A percentile compares a stretch with the other conserved stretches of the same genome.
Conservation (phyloP, 371 early-diverging fungal species). For the Dinochytrium kinnereticum region DNA sequence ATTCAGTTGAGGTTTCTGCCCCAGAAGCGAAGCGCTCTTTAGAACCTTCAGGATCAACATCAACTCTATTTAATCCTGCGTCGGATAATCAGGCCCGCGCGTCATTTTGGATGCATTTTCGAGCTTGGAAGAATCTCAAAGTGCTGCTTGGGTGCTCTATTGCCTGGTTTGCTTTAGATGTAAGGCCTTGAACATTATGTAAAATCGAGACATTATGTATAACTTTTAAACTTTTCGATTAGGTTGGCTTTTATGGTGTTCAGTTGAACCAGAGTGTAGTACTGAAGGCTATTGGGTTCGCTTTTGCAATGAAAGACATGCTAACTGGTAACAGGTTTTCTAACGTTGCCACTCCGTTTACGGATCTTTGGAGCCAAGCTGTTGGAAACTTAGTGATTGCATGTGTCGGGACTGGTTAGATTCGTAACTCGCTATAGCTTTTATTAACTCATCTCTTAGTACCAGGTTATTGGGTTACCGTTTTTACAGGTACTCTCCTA, state of each 20-base stretch:
- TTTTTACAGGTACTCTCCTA: conserved; percentile 45
- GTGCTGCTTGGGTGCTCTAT: conserved; percentile 75
- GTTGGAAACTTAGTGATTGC: conserved; percentile 85
- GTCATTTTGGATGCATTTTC: conserved; percentile 66
- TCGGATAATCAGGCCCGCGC: too few relatives aligned
- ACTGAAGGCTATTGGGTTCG: not conserved
- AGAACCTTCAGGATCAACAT: too few relatives aligned
- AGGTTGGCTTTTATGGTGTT: conserved; percentile 54
- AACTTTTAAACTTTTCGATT: not conserved
- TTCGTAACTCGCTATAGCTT: conserved; percentile 54
- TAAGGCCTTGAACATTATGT: not conserved
- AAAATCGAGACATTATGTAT: too few relatives aligned
- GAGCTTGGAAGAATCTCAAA: conserved; percentile 68
- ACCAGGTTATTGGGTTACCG: conserved; percentile 88
- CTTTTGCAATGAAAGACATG: not conserved
- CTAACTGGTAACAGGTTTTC: not conserved
- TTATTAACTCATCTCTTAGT: conserved; percentile 40
- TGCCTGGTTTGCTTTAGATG: conserved; percentile 73
- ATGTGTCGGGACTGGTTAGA: conserved; percentile 64
- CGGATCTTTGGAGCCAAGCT: conserved; percentile 31
- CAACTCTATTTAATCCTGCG: not conserved
- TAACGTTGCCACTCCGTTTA: not conserved
- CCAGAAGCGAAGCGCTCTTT: too few relatives aligned
- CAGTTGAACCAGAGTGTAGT: conserved; percentile 79
- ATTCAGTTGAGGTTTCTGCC: too few relatives aligned